These are phyloP conservation scores for Vigna angularis DNA, from an alignment of 306 rosid species.

Conservation along the genomic window DNA sequence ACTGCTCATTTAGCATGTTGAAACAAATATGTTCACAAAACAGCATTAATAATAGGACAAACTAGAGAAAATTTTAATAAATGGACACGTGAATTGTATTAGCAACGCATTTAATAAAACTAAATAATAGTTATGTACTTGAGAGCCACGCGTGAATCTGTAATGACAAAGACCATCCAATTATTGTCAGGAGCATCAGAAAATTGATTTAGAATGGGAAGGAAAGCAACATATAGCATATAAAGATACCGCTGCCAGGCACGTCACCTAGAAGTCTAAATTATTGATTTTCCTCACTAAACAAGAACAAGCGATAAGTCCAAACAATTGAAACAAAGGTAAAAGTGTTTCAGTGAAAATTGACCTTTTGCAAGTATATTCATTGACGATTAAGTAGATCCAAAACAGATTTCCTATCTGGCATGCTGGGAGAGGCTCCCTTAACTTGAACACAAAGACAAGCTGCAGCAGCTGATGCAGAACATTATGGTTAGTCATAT, in stretches of 20 bases:
- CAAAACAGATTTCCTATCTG: conserved; percentile 75
- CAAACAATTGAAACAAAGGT: conserved; percentile 10
- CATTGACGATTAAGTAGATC: conserved; percentile 68
- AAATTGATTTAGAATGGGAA: conserved; percentile 3
- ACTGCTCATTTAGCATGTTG: conserved; percentile 6
- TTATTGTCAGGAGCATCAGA: neutral
- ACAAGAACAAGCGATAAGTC: conserved; percentile 5
- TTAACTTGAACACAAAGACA: conserved; percentile 96
- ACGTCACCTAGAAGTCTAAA: neutral
- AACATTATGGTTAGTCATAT: conserved; percentile 20
- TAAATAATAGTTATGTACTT: neutral
- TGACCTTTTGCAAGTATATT: conserved; percentile 47
- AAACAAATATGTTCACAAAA: neutral
- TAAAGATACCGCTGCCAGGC: neutral
- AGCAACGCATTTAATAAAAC: neutral
- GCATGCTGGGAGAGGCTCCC: conserved; percentile 99
- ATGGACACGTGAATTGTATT: neutral
- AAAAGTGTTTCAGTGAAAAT: conserved; percentile 20
- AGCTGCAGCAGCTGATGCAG: conserved; percentile 85
- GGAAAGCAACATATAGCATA: conserved; percentile 27
- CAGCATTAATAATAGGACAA: neutral
- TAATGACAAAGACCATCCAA: conserved; percentile 11
- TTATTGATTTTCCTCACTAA: conserved; percentile 19
- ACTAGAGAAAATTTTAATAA: neutral
- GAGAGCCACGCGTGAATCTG: neutral